phyloP scores from a whole-genome alignment of 2,329 filamentous ascomycete species.

The Pseudocercospora cruenta region DNA sequence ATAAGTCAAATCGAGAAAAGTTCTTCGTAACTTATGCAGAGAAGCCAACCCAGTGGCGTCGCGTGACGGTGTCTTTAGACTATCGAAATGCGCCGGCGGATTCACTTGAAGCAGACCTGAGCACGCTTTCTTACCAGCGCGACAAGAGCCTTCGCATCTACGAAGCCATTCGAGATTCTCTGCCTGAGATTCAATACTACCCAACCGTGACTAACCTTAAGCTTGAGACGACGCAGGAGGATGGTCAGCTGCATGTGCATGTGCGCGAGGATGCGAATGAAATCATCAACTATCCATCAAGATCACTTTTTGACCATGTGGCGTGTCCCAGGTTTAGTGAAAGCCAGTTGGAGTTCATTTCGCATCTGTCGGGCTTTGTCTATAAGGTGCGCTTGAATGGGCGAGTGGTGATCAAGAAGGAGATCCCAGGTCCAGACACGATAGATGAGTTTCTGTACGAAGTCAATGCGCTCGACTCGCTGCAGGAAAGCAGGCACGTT shows the following conservation, averaged over 20 bases:
- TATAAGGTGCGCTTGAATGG: slow-evolving; percentile 82
- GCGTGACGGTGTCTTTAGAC: slow-evolving; percentile 91
- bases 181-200: slow-evolving; percentile 94
- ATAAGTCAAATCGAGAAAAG: slow-evolving; percentile 90
- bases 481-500: slow-evolving; percentile 73
- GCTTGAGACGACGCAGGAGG: slow-evolving; percentile 80
- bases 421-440: slow-evolving; percentile 93
- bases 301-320: slow-evolving; percentile 75
- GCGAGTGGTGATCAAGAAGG: slow-evolving; percentile 85
- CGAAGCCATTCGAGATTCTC: slow-evolving; percentile 87
- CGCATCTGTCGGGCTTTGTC: slow-evolving; percentile 94
- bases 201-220: slow-evolving; percentile 95
- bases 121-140: slow-evolving; percentile 76
- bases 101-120: slow-evolving; percentile 84
- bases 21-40: slow-evolving; percentile 97
- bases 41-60: slow-evolving; percentile 74
- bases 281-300: slow-evolving; percentile 81
- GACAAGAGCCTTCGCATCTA: slow-evolving; percentile 95
- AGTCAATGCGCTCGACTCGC: slow-evolving; percentile 85
- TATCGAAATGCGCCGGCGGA: slow-evolving; percentile 79
- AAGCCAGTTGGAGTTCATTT: slow-evolving; percentile 78
- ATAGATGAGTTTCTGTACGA: slow-evolving; percentile 98
- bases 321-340: slow-evolving; percentile 64
- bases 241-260: slow-evolving; percentile 88
- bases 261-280: slow-evolving; percentile 98